These are phyloP conservation scores for Ophiostoma pallidulum DNA, from an alignment of 2,329 filamentous ascomycete species.

Conservation along the genomic window DNA sequence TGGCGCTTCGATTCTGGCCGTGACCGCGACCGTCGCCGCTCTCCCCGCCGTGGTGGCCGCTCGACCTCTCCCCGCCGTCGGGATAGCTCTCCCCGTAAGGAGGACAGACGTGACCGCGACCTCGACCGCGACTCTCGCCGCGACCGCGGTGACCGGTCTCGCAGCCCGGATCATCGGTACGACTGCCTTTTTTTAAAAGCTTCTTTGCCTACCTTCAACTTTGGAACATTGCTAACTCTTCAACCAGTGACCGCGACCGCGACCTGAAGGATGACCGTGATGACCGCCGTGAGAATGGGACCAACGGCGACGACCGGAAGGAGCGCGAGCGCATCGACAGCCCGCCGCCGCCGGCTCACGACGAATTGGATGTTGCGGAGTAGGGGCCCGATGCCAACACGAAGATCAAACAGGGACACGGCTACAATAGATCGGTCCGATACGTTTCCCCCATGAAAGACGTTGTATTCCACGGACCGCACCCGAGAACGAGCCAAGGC, in stretches of 20 bases:
- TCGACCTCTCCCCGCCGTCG: slow-evolving; percentile 72
- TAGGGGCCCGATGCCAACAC: slow-evolving; percentile 24
- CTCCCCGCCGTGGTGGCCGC: slow-evolving; percentile 55
- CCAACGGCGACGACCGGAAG: slow-evolving; percentile 87
- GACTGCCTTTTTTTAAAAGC: slow-evolving; percentile 6
- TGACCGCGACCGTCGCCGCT: slow-evolving; percentile 59
- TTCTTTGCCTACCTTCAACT: not conserved
- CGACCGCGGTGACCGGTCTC: slow-evolving; percentile 63
- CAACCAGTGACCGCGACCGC: slow-evolving; percentile 29
- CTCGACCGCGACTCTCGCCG: slow-evolving; percentile 61
- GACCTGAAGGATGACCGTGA: slow-evolving; percentile 49
- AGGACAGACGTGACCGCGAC: slow-evolving; percentile 72
- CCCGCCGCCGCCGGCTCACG: slow-evolving; percentile 72
- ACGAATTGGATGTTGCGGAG: slow-evolving; percentile 94
- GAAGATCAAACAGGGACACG: not conserved
- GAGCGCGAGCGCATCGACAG: slow-evolving; percentile 44
- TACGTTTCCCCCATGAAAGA: not conserved
- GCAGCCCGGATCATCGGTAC: slow-evolving; percentile 57
- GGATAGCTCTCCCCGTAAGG: slow-evolving; percentile 81
- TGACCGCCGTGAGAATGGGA: slow-evolving; percentile 58
- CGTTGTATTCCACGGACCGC: not conserved
- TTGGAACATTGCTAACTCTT: slow-evolving; percentile 21
- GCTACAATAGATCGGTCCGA: not conserved
- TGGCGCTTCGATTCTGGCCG: slow-evolving; percentile 96
- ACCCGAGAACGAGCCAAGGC: not conserved